Conservation (phyloP, 2,329 filamentous ascomycete species). For the Hypoxylon sp. region DNA sequence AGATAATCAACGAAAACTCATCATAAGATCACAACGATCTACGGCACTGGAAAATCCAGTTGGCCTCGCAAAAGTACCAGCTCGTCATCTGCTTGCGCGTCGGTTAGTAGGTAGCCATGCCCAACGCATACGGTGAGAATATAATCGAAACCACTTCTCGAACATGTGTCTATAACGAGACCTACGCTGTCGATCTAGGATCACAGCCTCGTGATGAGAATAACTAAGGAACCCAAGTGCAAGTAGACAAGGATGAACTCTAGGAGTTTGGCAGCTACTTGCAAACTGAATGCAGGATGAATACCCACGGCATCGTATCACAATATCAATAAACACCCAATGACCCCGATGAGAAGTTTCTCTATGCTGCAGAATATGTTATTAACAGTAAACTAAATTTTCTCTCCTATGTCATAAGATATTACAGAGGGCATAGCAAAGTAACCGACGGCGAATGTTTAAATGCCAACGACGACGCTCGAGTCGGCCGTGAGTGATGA, state of each 20-base stretch:
- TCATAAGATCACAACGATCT: not conserved
- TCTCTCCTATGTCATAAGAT: not conserved
- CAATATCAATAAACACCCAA: not conserved
- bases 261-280: not conserved
- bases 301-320: not conserved
- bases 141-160: not conserved
- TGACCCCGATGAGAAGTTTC: not conserved
- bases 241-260: not conserved
- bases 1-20: not conserved
- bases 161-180: not conserved
- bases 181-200: not conserved
- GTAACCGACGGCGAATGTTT: not conserved
- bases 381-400: not conserved
- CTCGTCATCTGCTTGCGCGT: slow-evolving; percentile 1
- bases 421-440: not conserved
- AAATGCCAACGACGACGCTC: not conserved
- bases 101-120: not conserved
- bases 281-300: not conserved
- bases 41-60: not conserved
- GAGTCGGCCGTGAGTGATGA: not conserved
- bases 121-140: not conserved
- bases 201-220: not conserved
- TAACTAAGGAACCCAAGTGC: not conserved
- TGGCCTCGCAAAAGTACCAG: not conserved
- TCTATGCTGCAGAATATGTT: not conserved